Evolutionary conservation across 768 basidiomycete genomes (phyloP).

Genomic region (Trichaptum fuscoviolaceum): DNA sequence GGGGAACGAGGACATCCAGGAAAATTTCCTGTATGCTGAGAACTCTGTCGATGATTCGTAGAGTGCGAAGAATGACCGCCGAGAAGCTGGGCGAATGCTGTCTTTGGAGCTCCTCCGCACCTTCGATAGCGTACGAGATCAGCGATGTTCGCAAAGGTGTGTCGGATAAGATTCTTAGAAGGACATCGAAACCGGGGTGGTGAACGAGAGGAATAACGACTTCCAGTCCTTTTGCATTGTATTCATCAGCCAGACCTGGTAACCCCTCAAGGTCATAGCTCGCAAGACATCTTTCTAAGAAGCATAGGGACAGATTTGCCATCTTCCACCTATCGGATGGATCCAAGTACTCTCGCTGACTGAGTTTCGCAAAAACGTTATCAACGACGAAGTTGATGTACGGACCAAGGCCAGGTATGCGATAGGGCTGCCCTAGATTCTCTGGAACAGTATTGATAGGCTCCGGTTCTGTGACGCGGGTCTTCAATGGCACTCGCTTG

Average conservation of each 20-base stretch:
- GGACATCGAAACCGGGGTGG: constrained; percentile 86
- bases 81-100: constrained; percentile 45
- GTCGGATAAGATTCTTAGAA: constrained; percentile 71
- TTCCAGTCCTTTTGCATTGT: constrained; percentile 41
- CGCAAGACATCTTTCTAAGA: constrained; percentile 78
- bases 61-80: constrained; percentile 69
- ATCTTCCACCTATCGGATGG: constrained; percentile 81
- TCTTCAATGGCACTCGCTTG: constrained; percentile 60
- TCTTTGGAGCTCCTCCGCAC: constrained; percentile 44
- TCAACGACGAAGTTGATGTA: constrained; percentile 87
- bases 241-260: constrained; percentile 51
- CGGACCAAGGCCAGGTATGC: constrained; percentile 74
- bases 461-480: constrained; percentile 52
- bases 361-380: constrained; percentile 77
- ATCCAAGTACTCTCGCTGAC: constrained; percentile 66
- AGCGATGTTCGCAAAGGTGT: constrained; percentile 68
- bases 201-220: constrained; percentile 49
- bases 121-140: constrained; percentile 77
- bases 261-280: constrained; percentile 78
- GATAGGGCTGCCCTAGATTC: constrained; percentile 71
- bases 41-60: constrained; percentile 76
- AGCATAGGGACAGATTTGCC: constrained; percentile 79
- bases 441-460: constrained; percentile 76
- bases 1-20: constrained; percentile 79
- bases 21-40: constrained; percentile 87